A percentile compares a stretch with the other conserved stretches of the same genome.
Evolutionary conservation across 441 rosid genomes (phyloP).

Genomic region (Corymbia calophylla): DNA sequence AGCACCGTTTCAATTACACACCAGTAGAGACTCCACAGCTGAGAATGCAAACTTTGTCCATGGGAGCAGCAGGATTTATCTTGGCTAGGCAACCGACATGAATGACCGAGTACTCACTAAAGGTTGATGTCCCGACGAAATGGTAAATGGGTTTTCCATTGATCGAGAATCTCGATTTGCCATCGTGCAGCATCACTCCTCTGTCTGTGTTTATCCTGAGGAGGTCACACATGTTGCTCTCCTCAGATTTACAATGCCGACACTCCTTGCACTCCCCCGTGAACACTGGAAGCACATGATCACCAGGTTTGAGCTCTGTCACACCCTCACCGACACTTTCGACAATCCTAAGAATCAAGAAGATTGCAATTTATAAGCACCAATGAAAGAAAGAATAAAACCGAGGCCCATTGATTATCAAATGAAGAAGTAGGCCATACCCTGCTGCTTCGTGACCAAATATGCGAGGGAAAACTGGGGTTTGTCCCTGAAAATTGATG

Average conservation of each 20-base stretch:
- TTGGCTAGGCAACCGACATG: conserved; percentile 1
- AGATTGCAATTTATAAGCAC: background rate
- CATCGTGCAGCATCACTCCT: conserved; percentile 8
- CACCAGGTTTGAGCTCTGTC: background rate
- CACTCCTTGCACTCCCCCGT: conserved; percentile 7
- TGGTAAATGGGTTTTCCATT: conserved; percentile 7
- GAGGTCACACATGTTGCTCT: conserved; percentile 11
- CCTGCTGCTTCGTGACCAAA: conserved; percentile 12
- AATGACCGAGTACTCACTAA: conserved; percentile 2
- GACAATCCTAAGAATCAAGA: background rate
- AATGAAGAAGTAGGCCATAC: background rate
- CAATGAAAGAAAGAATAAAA: background rate
- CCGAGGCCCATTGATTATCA: background rate
- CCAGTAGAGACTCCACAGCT: conserved; percentile 10
- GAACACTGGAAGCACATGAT: conserved; percentile 5
- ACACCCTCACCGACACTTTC: conserved; percentile 3
- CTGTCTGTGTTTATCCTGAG: conserved; percentile 7
- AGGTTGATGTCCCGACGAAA: conserved; percentile 2
- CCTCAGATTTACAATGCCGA: conserved; percentile 2
- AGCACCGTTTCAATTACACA: background rate
- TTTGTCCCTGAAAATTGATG: conserved; percentile 5
- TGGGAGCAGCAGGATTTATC: conserved; percentile 10
- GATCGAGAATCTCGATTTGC: conserved; percentile 1
- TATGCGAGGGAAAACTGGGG: conserved; percentile 10
- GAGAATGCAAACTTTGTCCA: conserved; percentile 7